phyloP scores from a whole-genome alignment of 495 filamentous ascomycete genomes.

The Halenospora varia region DNA sequence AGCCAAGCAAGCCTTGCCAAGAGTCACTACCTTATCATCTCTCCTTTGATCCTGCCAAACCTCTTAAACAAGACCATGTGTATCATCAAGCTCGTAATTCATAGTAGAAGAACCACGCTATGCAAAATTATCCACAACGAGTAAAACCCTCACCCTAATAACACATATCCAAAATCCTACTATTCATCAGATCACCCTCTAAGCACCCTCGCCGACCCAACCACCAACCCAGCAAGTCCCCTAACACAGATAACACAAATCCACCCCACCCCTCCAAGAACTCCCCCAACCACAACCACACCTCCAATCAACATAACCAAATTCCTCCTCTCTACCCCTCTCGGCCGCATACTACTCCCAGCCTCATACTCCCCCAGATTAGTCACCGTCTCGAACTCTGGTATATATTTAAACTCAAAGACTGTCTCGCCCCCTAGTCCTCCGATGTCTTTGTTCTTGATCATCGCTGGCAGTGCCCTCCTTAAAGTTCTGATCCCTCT shows the following conservation, averaged over 20 bases:
- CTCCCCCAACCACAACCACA: not conserved
- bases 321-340: conserved; percentile 22
- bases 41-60: no score
- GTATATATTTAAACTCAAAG: conserved; percentile 27
- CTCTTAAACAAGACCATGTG: no score
- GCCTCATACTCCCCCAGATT: conserved; percentile 10
- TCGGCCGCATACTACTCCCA: not conserved
- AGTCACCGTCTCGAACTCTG: conserved; percentile 12
- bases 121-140: no score
- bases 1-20: no score
- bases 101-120: no score
- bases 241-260: not conserved
- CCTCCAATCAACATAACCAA: conserved; percentile 10
- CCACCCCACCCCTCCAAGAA: not conserved
- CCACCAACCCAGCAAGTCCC: not conserved
- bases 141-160: no score
- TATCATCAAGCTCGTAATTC: no score
- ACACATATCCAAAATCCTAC: no score
- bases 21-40: no score
- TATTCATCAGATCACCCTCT: no score
- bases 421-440: conserved; percentile 21
- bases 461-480: no score
- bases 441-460: conserved; percentile 17
- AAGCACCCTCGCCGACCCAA: no score
- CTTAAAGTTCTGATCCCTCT: conserved; percentile 53